Base-by-base conservation (phyloP, 1,139 yeast species). In the Candida anutae region DNA sequence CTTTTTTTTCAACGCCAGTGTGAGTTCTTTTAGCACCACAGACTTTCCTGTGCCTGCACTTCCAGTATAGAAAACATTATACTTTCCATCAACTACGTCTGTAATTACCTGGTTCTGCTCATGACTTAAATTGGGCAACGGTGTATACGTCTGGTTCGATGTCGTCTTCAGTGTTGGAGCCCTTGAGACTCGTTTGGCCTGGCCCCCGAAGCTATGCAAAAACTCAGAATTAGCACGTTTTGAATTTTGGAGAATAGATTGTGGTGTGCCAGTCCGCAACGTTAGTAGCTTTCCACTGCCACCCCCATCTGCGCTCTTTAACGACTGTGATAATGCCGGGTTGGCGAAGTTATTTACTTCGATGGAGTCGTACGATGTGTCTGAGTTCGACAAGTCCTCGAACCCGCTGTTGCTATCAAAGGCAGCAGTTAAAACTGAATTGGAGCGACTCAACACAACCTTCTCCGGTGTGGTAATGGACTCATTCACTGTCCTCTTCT, bases 11-110 rank as follows among this genome's bases (percentile, higher is more conserved):
- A 59, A 50, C 11, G 56, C 49, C 9, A 51, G 46, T 13, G 85
- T 82, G 20, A 87, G 56, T 23, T 72, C 70, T 27, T 69, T 60
- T 28, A 87, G 56, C 8, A 87, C 69, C 13, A 77, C 78, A 3
- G 96, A 85, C 50, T 81, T 81, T 55, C 93, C 93, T 1, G 93
- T 81, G 54, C 93, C 93, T 1, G 93, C 93, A 42, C 82, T 71
- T 30, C 93, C 93, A 0, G 90, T 80, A 46, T 75, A 81, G 42
- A 81, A 81, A 1, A 80, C 64, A 39, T 68, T 79, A 28, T 55
- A 45, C 6, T 66, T 60, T 22, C 62, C 73, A 17, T 69, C 58
- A 17, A 75, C 62, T 4, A 85, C 90, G 25, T 80, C 55, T n/a
- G 71, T 64, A 9, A 84, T 59, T 6, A 90, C 85, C 17, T 62